Base-by-base conservation (phyloP, 1,284 basidiomycete genomes). In the Melanopsichium pennsylvanicum region DNA sequence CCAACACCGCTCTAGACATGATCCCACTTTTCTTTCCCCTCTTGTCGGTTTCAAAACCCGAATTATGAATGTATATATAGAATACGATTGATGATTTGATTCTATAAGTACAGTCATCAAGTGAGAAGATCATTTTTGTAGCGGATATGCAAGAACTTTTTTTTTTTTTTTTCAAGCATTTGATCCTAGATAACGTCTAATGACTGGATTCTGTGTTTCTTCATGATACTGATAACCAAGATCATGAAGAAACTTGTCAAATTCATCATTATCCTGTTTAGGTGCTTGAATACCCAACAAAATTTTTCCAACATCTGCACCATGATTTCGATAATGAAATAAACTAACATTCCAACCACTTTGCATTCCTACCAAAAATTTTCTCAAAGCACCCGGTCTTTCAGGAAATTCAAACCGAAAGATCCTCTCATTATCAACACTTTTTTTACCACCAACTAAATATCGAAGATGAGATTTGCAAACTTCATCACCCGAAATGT, bases 331-430 rank as follows among this genome's bases (percentile, higher is more conserved):
- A 83, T 98, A 98, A 82, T 98, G 96, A 84, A 97, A 98, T 61
- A 98, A 82, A 1, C 92, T 90, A 47, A 98, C 92, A 82, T 96
- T 97, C 93, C 94, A 97, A 13, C 88, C 89, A 25, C 87, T 85
- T 44, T 90, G 89, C 46, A 98, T 82, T 4, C 89, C 70, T 21
- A 61, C 67, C 18, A 80, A 54, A 84, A 98, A 99, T 73, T 90
- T 91, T 39, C 90, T 87, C 54, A 99, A 84, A 1, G 95, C 95
- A 4, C 89, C 90, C 5, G 93, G 95, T 50, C 95, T 85, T 82
- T 99, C 96, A 2, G 96, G 96, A 81, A 99, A 99, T 79, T 95
- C 94, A 81, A 99, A 99, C 76, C 93, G 85, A 82, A 97, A 94
- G 21, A 98, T 80, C 37, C 96, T 86, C 83, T 98, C 96, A 75